Evolutionary conservation across 2,329 filamentous ascomycete species (phyloP), one percentile per base, ranked within the genome.

Genomic region (Fusarium beomiforme): DNA sequence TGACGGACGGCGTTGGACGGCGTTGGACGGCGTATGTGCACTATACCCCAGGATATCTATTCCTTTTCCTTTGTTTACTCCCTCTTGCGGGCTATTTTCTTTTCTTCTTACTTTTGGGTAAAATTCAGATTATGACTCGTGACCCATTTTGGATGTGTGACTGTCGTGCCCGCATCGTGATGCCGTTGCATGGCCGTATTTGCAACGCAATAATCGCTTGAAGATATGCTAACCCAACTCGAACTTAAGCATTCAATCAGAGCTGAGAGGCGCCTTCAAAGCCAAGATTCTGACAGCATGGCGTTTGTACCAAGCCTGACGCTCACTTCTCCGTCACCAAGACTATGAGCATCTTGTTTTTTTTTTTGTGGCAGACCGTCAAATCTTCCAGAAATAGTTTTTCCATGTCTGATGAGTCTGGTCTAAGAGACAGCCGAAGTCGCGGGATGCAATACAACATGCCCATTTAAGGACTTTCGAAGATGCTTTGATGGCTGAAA

Each of bases 11-110:
- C 63, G 67, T 73, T 43, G 37, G 36, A 33, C 33, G 70, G 70
- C 63, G 67, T 73, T 43, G 55, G 58, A 44, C 39, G 70, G 63
- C 71, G 64, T 57, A 67, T 62, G 53, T 64, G 69, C 46, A 61
- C 60, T 68, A 72, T 72, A 72, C 70, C 70, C 70, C 24, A 53
- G 47, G 59, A 56, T 47, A 44, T 47, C 26, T 21, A 51, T 23
- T 70, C 31, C 58, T 50, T 47, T 56, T 36, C 26, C 24, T 68
- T 54, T 58, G 17, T 49, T 53, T 65, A 34, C 9, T 63, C 58
- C 29, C 33, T 36, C 26, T 33, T 64, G 42, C 59, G 42, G 29
- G 43, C 14, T 51, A 51, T 26, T 46, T 44, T 43, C 12, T 26
- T 36, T 34, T 64, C 24, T 5, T 19, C 12, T 5, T 31, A 50